A percentile compares a stretch with the other conserved stretches of the same genome.
phyloP scores from a whole-genome alignment of 2,329 filamentous ascomycete genomes.

The Bipolaris gigantea region DNA sequence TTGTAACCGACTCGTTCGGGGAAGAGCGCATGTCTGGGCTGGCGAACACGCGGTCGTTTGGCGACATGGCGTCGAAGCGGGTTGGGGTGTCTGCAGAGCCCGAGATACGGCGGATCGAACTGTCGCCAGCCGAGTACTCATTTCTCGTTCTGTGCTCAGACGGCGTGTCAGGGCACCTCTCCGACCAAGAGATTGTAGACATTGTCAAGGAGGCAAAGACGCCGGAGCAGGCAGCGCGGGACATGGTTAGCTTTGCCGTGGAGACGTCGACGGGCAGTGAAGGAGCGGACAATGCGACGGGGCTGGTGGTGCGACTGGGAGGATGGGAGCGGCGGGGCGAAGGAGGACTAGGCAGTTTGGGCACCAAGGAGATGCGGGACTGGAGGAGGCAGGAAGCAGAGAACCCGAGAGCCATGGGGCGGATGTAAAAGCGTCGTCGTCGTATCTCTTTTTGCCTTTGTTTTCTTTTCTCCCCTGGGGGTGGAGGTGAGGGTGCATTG shows the following conservation, averaged over 20 bases:
- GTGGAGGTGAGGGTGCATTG: slow-evolving; percentile 9
- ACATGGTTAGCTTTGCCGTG: slow-evolving; percentile 83
- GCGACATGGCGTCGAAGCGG: slow-evolving; percentile 87
- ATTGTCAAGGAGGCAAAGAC: slow-evolving; percentile 92
- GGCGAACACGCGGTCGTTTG: slow-evolving; percentile 92
- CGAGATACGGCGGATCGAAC: slow-evolving; percentile 77
- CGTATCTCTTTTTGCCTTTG: too few relatives aligned
- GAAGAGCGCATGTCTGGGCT: slow-evolving; percentile 93
- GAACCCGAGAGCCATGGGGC: slow-evolving; percentile 74
- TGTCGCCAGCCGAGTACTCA: slow-evolving; percentile 80
- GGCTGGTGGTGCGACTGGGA: slow-evolving; percentile 63
- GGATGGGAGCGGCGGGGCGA: slow-evolving; percentile 73
- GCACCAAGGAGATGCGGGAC: slow-evolving; percentile 89
- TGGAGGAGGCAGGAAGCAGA: slow-evolving; percentile 77
- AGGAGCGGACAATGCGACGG: slow-evolving; percentile 64
- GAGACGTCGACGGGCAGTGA: slow-evolving; percentile 66
- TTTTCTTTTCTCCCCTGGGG: background rate
- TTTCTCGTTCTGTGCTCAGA: slow-evolving; percentile 90
- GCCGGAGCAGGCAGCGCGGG: slow-evolving; percentile 78
- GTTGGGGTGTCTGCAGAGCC: slow-evolving; percentile 94
- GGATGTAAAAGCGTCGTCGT: slow-evolving; percentile 48
- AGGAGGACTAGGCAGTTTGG: slow-evolving; percentile 83
- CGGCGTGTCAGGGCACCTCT: slow-evolving; percentile 81
- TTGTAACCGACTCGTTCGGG: slow-evolving; percentile 94
- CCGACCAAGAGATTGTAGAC: slow-evolving; percentile 94